Base-by-base conservation (phyloP, 1,284 basidiomycete genomes). In the Austropuccinia psidii region DNA sequence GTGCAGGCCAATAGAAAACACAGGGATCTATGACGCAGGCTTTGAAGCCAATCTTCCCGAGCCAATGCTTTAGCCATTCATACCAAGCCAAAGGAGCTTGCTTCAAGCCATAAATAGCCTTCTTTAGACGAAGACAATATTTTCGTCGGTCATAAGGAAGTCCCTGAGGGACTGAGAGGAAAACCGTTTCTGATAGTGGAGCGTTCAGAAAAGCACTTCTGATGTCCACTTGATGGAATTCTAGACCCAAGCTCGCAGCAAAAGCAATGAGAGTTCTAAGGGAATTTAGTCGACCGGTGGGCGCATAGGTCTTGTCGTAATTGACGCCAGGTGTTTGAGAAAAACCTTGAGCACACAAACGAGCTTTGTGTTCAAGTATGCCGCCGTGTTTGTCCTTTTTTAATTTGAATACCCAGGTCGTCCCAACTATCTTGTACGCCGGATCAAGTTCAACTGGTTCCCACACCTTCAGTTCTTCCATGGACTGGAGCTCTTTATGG, bases 81-180 rank as follows among this genome's bases (percentile, higher is more conserved):
- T 69, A 47, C 67, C 67, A 69, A 5, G 41, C 17, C 21, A 21
- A 6, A 1, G 43, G 67, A 41, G 67, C 37, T 29, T 58, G 52
- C 24, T 60, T 69, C 37, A 58, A 49, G 0, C 67, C 27, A 39
- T 69, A 60, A 19, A 69, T 52, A 0, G 21, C 27, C 19, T 60
- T 57, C 9, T 57, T 21, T 4, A 61, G 58, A 4, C 27, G n/a
- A 15, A 61, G 58, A 43, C 31, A 37, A n/a, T n/a, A n/a, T 33
- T 61, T 33, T 15, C 33, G 24, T 2, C 15, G 3, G 13, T 7
- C 31, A 6, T 35, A 5, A 24, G 4, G 4, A 3, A 61, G 7
- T 27, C 33, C 35, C 13, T 35, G 31, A n/a, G 58, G 58, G 29
- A 11, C 4, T 9, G 24, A 8, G 13, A 61, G 21, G 21, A 41